Evolutionary conservation across 202 grass and related monocot genomes (phyloP), one percentile per base, ranked within the genome.

Genomic region (Bolboschoenoplectus hybrid): DNA sequence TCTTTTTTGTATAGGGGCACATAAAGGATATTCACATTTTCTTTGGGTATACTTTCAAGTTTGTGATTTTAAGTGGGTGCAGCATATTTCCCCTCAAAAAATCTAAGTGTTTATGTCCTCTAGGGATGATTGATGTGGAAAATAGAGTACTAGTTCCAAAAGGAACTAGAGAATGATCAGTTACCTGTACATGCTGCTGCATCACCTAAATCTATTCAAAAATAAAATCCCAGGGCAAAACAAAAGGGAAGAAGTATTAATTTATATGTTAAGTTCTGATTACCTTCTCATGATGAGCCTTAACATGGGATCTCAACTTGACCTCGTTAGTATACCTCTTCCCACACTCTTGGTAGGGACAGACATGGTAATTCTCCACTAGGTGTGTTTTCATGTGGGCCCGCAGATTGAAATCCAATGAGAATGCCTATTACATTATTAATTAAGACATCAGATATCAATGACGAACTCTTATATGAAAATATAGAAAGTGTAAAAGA

Each of bases 331-430:
- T 98, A 82, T 88, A 98, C 82, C 85, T 95, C 88, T 98, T 98
- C 19, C 87, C 93, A 86, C 96, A 95, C 10, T 88, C 82, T 64
- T 87, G 67, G 51, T 92, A 98, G 34, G 91, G 91, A 70, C 96
- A 98, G 47, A 94, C 13, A 88, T 95, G 96, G 93, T 95, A 98
- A 70, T 98, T 95, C 82, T 98, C 95, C 73, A 87, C 12, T 61
- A 90, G 87, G 82, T 98, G 95, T 38, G 93, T 98, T 75, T 87
- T 90, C 66, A 93, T 86, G 86, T 98, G 95, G 1, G 95, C 89
- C 65, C 90, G 87, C 26, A 98, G 76, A 77, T 98, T 98, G 88
- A 98, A 98, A 95, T 95, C 95, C 91, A 95, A 89, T 9, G 96
- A 91, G 93, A 98, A 98, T 66, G 96, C 96, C 96, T 98, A 82